These are phyloP conservation scores for Artemisia tridentata DNA, from an alignment of 129 eudicot species.

Conservation along the genomic window DNA sequence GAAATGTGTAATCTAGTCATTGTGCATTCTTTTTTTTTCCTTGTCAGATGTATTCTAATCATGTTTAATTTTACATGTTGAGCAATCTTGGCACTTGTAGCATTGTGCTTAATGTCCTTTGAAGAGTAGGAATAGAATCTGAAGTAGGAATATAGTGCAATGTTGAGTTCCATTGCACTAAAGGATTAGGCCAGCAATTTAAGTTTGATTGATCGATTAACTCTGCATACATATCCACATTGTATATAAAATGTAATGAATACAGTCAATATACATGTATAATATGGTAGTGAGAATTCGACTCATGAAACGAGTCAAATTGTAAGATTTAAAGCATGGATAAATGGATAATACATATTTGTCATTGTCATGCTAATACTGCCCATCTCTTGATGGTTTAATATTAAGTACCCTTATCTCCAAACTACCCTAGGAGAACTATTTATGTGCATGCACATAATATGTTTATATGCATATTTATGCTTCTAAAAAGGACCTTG, in stretches of 20 bases:
- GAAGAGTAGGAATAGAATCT: not conserved
- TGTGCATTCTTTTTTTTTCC: constrained; percentile 3
- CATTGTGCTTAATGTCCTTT: not conserved
- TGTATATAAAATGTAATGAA: no score
- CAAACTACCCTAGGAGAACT: no score
- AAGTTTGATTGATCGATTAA: no score
- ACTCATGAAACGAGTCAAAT: not conserved
- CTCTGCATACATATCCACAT: no score
- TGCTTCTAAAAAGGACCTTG: no score
- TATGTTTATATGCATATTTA: no score
- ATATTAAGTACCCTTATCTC: no score
- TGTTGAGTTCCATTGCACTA: not conserved
- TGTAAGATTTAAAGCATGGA: not conserved
- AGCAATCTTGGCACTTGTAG: constrained; percentile 7
- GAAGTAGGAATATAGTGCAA: not conserved
- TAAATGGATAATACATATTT: not conserved
- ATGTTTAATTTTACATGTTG: not conserved
- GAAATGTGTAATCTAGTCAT: not conserved
- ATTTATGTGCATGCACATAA: no score
- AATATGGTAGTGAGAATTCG: no score
- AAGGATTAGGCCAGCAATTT: no score
- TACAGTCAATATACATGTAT: no score
- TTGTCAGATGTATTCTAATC: not conserved
- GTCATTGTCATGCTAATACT: not conserved
- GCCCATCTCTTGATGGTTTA: no score